These are phyloP conservation scores for Ustilago esculenta DNA, from an alignment of 1,284 basidiomycete species.

Conservation along the genomic window DNA sequence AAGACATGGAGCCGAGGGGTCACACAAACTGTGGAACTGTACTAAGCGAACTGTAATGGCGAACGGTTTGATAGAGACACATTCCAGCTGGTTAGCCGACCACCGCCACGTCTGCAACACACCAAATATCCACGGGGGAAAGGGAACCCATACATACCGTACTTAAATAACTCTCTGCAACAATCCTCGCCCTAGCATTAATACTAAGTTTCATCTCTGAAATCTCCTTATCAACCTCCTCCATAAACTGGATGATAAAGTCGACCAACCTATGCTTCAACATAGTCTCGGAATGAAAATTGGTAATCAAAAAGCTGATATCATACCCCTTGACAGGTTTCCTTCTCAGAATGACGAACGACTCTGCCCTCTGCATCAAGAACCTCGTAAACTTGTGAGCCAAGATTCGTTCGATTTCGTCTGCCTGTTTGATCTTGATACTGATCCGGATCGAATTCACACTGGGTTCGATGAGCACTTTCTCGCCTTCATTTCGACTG, in stretches of 20 bases:
- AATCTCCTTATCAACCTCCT: slow-evolving; percentile 93
- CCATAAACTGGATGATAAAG: slow-evolving; percentile 99
- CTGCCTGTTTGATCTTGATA: slow-evolving; percentile 99
- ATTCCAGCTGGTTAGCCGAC: too few relatives aligned
- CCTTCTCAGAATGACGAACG: slow-evolving; percentile 92
- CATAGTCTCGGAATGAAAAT: slow-evolving; percentile 95
- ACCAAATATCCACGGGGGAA: too few relatives aligned
- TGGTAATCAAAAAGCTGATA: slow-evolving; percentile 98
- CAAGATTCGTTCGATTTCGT: slow-evolving; percentile 96
- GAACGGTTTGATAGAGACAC: too few relatives aligned
- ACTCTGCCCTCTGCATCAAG: slow-evolving; percentile 98
- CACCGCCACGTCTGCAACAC: too few relatives aligned
- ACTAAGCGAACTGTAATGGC: too few relatives aligned
- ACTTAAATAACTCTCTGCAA: slow-evolving; percentile 76
- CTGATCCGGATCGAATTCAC: slow-evolving; percentile 95
- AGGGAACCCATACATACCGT: slow-evolving; percentile 56
- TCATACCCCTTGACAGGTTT: slow-evolving; percentile 90
- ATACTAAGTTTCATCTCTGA: slow-evolving; percentile 78
- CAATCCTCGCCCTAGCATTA: slow-evolving; percentile 94
- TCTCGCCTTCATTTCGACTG: slow-evolving; percentile 94
- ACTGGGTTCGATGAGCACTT: slow-evolving; percentile 93
- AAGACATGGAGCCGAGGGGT: too few relatives aligned
- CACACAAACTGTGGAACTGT: too few relatives aligned
- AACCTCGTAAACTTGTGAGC: slow-evolving; percentile 99
- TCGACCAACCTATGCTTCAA: slow-evolving; percentile 99